Base-by-base conservation (phyloP, 1,284 basidiomycete genomes). In the Phaffia rhodozyma region DNA sequence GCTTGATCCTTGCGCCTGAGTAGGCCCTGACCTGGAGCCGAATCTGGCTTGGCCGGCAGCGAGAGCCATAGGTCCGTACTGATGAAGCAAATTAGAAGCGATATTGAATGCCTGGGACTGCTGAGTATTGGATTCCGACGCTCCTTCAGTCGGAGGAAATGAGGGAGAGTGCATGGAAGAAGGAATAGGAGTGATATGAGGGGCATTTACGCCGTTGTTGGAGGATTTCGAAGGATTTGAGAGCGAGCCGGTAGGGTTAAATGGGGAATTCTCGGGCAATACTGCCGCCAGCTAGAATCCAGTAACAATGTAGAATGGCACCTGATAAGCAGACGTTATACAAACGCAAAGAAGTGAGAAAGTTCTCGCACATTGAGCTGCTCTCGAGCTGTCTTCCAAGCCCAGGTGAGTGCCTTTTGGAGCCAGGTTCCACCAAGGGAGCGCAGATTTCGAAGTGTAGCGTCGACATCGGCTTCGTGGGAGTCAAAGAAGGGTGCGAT, bases 401-500 rank as follows among this genome's bases (percentile, higher is more conserved):
- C 60, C 43, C 48, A 57, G 47, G 51, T 30, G 32, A 66, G 43
- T 21, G 27, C 60, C 20, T 48, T 21, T n/a, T 58, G 55, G 29
- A 66, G n/a, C 55, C 53, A 66, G 13, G 60, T 60, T 18, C 54
- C 54, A 13, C 43, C 49, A 27, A 54, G 20, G 34, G 25, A 66
- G 25, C 60, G 55, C 9, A 66, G 29, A 38, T 66, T 60, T 9
- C 64, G 55, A 29, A 66, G 64, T 38, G 57, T 25, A 20, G 75
- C 76, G 65, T 76, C 75, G n/a, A 76, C 75, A 59, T 75, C 75
- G 21, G 73, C 72, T 66, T 76, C 75, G 69, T 75, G 76, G 1
- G 75, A 74, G 66, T 75, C 75, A 69, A 75, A 76, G 71, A 76
- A 76, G 66, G 77, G 75, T 72, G 66, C 21, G 16, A 25, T 18